Conservation (phyloP, 768 basidiomycete species). For the Nevesoporus exiguus region DNA sequence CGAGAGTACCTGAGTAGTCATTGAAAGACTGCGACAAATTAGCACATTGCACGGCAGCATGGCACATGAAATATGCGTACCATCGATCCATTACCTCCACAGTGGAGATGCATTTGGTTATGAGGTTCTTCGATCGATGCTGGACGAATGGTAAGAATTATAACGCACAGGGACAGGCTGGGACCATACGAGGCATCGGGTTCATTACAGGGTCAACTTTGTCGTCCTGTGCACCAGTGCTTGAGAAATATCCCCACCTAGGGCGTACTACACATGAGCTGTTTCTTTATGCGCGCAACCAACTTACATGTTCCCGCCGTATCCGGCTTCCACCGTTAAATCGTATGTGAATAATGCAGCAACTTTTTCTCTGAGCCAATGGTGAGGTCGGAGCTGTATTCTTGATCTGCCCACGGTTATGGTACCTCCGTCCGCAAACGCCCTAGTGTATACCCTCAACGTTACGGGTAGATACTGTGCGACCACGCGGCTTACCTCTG, state of each 20-base stretch:
- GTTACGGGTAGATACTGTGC: too few relatives aligned
- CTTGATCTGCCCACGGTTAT: neutral
- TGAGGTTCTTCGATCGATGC: constrained; percentile 21
- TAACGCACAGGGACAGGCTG: neutral
- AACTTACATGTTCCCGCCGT: constrained; percentile 16
- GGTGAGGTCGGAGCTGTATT: neutral
- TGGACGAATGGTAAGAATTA: neutral
- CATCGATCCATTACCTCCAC: constrained; percentile 17
- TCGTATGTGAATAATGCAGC: constrained; percentile 17
- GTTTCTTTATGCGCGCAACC: neutral
- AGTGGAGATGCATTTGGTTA: constrained; percentile 16
- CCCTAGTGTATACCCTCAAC: neutral
- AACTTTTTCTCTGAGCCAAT: constrained; percentile 17
- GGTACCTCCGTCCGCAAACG: neutral
- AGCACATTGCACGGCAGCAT: neutral
- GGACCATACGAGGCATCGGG: constrained; percentile 2
- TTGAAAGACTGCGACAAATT: constrained; percentile 3
- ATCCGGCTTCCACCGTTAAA: constrained; percentile 10
- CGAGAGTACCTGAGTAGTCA: constrained; percentile 16
- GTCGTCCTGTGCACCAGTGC: neutral
- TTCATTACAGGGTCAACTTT: constrained; percentile 1
- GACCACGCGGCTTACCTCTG: constrained; percentile 1
- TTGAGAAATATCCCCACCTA: constrained; percentile 21
- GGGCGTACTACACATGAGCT: neutral
- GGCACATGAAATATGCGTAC: neutral